Percentiles rank a stretch among this genome's conserved stretches.
Evolutionary conservation across 179 eudicot species (phyloP).

Genomic region (Silene coronaria): DNA sequence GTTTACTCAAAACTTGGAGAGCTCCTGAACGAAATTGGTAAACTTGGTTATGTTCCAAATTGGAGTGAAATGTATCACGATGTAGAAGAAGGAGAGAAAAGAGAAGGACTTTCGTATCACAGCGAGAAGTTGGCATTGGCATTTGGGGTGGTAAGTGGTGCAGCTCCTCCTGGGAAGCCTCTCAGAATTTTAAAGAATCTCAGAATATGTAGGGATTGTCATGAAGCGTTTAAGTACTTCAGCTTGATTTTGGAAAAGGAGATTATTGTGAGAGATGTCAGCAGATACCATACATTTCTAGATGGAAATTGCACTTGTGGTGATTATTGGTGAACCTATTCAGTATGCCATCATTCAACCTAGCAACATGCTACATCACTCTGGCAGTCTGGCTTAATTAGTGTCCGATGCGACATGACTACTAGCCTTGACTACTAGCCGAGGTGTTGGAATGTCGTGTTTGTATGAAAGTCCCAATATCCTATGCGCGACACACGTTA

Average conservation of each 20-base stretch:
- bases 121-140: conserved; percentile 66
- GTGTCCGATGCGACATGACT: not conserved
- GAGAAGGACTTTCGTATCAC: conserved; percentile 48
- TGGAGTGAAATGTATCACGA: conserved; percentile 46
- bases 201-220: conserved; percentile 58
- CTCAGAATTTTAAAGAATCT: conserved; percentile 59
- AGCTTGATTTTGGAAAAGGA: conserved; percentile 46
- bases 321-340: conserved; percentile 45
- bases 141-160: conserved; percentile 48
- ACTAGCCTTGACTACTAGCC: not conserved
- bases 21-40: conserved; percentile 44
- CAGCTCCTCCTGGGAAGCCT: conserved; percentile 52
- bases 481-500: not conserved
- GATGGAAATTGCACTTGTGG: conserved; percentile 54
- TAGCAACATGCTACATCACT: not conserved
- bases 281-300: conserved; percentile 49
- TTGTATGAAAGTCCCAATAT: not conserved
- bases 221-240: conserved; percentile 56
- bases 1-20: conserved; percentile 42
- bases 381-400: not conserved
- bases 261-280: conserved; percentile 54
- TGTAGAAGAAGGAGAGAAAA: conserved; percentile 49
- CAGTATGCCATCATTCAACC: conserved; percentile 7
- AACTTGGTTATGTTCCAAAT: conserved; percentile 46
- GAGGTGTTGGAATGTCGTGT: not conserved